Base-by-base conservation (phyloP, 441 rosid species). In the Arabidopsis hybrid region DNA sequence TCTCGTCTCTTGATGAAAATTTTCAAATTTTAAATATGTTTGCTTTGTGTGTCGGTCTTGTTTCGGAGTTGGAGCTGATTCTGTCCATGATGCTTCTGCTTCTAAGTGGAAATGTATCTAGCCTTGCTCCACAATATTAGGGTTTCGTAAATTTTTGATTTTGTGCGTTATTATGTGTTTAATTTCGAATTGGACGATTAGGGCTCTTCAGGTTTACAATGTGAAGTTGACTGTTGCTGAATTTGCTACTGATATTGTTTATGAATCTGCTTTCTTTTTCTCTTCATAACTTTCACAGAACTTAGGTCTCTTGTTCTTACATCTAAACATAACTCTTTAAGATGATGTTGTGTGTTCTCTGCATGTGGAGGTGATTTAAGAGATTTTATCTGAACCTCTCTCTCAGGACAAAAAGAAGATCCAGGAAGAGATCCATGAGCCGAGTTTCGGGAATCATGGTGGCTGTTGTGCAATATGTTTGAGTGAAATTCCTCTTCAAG, bases 371-470 rank as follows among this genome's bases (percentile, higher is more conserved):
- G 8, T 62, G 3, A 39, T 21, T 59, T 2, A 12, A 21, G 26
- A 14, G 9, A 42, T 21, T 21, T 57, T 61, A 7, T 13, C 6
- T 21, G 26, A 21, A 21, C 26, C 26, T 21, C 26, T 21, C 26
- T 21, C 26, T 21, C 61, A 72, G 77, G 71, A 67, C 45, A 68
- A 16, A 7, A 78, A 38, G 40, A 55, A 60, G 71, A 12, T 5
- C 36, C 46, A 14, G 13, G 39, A n/a, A 67, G 29, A 35, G 46
- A 10, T 10, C n/a, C 16, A 21, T 38, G 74, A 73, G 40, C 71
- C 42, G 39, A 73, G 62, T 61, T 78, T 73, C 42, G 81, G 81
- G 56, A 73, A 62, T 47, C 81, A 78, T 68, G 81, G 81, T 31
- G 81, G 81, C 8, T 55, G 66, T 31, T 78, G 81, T 72, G 81